A percentile compares a stretch with the other conserved stretches of the same genome.
Evolutionary conservation across 345 rosid species (phyloP).

Genomic region (Syzygium grande): DNA sequence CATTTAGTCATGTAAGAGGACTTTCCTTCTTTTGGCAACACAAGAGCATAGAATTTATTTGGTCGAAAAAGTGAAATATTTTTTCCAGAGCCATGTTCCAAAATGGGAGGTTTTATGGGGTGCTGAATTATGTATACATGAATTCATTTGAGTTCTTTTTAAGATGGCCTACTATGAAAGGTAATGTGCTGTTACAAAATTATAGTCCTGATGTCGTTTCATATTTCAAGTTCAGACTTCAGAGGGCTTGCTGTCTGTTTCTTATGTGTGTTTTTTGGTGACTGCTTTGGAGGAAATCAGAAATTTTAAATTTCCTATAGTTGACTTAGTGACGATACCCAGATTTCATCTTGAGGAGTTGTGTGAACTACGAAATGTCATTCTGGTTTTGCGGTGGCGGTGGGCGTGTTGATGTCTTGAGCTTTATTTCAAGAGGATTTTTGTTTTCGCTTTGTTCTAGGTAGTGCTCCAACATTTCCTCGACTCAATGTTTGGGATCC

Average conservation of each 20-base stretch:
- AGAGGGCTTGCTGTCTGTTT: neutral
- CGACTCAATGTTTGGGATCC: slow-evolving; percentile 84
- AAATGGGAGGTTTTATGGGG: neutral
- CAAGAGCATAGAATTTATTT: neutral
- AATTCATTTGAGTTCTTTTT: neutral
- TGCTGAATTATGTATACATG: neutral
- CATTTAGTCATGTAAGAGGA: neutral
- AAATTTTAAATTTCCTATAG: neutral
- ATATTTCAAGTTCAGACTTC: neutral
- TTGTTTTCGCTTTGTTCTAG: slow-evolving; percentile 17
- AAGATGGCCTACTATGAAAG: neutral
- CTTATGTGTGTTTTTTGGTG: neutral
- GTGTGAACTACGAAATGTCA: neutral
- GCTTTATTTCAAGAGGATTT: neutral
- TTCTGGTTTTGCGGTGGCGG: neutral
- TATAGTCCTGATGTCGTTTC: neutral
- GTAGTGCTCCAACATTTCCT: slow-evolving; percentile 57
- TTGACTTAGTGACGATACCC: neutral
- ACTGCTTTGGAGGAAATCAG: neutral
- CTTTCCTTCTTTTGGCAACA: neutral
- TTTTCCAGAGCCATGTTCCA: neutral
- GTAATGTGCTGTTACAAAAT: neutral
- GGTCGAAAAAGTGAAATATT: neutral
- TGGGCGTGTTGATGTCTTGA: neutral
- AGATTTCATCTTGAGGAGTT: neutral